Evolutionary conservation across 345 rosid species (phyloP).

Genomic region (Garcia nutans): DNA sequence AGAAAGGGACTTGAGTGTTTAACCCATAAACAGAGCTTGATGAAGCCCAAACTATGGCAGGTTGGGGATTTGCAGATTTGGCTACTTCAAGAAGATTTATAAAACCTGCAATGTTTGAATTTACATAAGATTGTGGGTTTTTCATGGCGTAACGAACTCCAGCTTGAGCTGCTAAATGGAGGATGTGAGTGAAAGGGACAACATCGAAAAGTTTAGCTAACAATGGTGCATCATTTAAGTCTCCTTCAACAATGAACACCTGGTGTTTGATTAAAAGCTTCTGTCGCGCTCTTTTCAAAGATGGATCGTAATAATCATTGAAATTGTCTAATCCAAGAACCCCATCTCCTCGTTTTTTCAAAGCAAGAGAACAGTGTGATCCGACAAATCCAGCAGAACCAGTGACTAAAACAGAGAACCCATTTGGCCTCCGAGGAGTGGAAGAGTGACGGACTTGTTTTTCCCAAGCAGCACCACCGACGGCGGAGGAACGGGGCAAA

Average conservation of each 20-base stretch:
- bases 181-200: conserved; percentile 27
- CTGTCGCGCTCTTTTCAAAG: conserved; percentile 20
- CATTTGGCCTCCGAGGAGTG: conserved; percentile 22
- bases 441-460: conserved; percentile 29
- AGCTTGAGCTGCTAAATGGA: conserved; percentile 29
- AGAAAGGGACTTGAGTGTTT: conserved; percentile 25
- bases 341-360: conserved; percentile 31
- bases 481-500: conserved; percentile 11
- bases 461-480: conserved; percentile 27
- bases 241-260: conserved; percentile 26
- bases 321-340: conserved; percentile 29
- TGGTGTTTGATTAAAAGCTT: conserved; percentile 16
- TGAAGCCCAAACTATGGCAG: conserved; percentile 28
- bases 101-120: conserved; percentile 25
- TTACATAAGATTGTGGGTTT: conserved; percentile 29
- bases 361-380: conserved; percentile 27
- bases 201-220: conserved; percentile 22
- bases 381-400: conserved; percentile 30
- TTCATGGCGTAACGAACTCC: conserved; percentile 33
- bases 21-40: conserved; percentile 30
- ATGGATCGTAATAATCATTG: conserved; percentile 25
- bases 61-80: conserved; percentile 25
- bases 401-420: conserved; percentile 21
- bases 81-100: conserved; percentile 25
- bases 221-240: conserved; percentile 22